Evolutionary conservation across 2,329 filamentous ascomycete species (phyloP), one percentile per base, ranked within the genome.

Genomic region (Trichophyton benhamiae): DNA sequence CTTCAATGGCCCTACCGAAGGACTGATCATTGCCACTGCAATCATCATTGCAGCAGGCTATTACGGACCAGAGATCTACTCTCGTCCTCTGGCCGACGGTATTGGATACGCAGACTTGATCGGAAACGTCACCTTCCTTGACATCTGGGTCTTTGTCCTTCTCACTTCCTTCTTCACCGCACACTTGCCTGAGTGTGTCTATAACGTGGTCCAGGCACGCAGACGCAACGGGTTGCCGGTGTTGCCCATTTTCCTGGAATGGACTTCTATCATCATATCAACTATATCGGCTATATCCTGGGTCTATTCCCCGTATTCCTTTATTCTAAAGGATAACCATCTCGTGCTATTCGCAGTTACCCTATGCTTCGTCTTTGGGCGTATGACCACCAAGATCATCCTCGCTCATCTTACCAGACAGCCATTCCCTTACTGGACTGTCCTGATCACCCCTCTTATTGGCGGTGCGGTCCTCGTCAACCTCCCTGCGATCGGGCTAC

Each of bases 371-470:
- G 94, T 96, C 63, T 97, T 99, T 74, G 94, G 94, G 41, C 87
- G 94, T 67, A 91, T 99, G 87, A 97, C 94, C 0, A 99, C 94
- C 44, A 99, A 97, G 79, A 97, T 97, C 75, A 99, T 99, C 71
- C 85, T 99, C 17, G 92, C 94, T 2, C 94, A 99, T 74, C 80
- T 99, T 59, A 94, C 94, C 1, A 85, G 85, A 65, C 94, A 97
- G 73, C 89, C 92, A 2, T 99, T 97, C 76, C 94, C 94, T 1
- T 95, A 89, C 81, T 97, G 91, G 91, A 97, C 94, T 9, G 82
- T 94, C 57, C 88, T 97, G 82, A 81, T 97, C 42, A 84, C 83
- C 38, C 94, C 94, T 6, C 84, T 99, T 44, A 82, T 96, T 57
- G 88, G 88, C 58, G 94, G 94, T 60, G 91, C 91, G 5, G 69